Percentiles rank a stretch among this genome's conserved stretches.
These are phyloP conservation scores for Carex myosuroides DNA, from an alignment of 176 grass and related monocot species.

Conservation along the genomic window DNA sequence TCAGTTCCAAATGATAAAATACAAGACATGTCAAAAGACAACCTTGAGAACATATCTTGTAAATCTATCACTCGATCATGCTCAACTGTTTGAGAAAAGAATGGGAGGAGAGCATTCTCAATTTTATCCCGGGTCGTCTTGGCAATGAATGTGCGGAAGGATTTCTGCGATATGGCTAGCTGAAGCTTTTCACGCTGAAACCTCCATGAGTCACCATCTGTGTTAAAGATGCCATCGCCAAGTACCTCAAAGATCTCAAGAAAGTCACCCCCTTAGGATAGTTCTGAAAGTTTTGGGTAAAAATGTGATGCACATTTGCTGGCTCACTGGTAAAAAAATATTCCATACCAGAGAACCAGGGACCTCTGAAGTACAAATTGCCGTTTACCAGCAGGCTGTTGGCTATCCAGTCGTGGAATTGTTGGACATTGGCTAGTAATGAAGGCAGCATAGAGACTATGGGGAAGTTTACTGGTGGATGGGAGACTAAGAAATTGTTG, in stretches of 20 bases:
- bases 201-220: slow-evolving; percentile 26
- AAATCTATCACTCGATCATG: background rate
- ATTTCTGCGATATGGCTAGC: background rate
- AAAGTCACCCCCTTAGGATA: slow-evolving; percentile 34
- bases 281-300: slow-evolving; percentile 21
- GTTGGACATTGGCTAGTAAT: slow-evolving; percentile 1
- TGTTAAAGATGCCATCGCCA: slow-evolving; percentile 20
- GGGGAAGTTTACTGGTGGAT: slow-evolving; percentile 5
- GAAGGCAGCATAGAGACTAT: slow-evolving; percentile 14
- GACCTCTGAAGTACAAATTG: background rate
- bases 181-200: background rate
- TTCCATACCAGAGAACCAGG: slow-evolving; percentile 9
- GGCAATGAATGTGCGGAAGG: background rate
- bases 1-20: slow-evolving; percentile 23
- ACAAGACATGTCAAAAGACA: slow-evolving; percentile 16
- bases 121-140: slow-evolving; percentile 8
- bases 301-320: slow-evolving; percentile 26
- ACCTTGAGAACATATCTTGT: slow-evolving; percentile 24
- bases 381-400: background rate
- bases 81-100: background rate
- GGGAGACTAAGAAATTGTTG: slow-evolving; percentile 7
- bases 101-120: slow-evolving; percentile 6
- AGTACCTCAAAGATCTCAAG: slow-evolving; percentile 24
- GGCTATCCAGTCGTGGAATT: slow-evolving; percentile 8
- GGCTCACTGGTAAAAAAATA: slow-evolving; percentile 8